Percentiles rank a stretch among this genome's conserved stretches.
These are phyloP conservation scores for Colletotrichum salicis DNA, from an alignment of 2,329 filamentous ascomycete species.

Conservation along the genomic window DNA sequence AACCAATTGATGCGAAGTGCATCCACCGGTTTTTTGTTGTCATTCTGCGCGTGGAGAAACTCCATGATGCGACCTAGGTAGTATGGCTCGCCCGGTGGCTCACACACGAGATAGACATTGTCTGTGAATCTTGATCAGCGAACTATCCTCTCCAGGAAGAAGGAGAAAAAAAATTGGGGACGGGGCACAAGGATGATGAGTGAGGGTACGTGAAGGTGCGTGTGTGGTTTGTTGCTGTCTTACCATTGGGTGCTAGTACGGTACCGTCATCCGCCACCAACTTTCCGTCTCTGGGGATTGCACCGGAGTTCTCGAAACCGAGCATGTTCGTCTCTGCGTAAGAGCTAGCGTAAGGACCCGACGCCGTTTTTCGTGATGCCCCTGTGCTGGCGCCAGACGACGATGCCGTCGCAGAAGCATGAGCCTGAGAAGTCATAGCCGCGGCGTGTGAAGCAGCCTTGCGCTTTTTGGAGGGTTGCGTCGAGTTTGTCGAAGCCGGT, in stretches of 20 bases:
- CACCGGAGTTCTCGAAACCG: slow-evolving; percentile 80
- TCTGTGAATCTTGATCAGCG: slow-evolving; percentile 55
- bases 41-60: slow-evolving; percentile 85
- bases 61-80: slow-evolving; percentile 99
- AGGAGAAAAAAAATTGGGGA: background rate
- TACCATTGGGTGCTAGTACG: slow-evolving; percentile 85
- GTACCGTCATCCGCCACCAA: slow-evolving; percentile 93
- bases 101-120: slow-evolving; percentile 95
- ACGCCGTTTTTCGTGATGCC: slow-evolving; percentile 51
- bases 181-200: background rate
- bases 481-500: slow-evolving; percentile 61
- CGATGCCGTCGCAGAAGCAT: slow-evolving; percentile 39
- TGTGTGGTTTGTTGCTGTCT: slow-evolving; percentile 48
- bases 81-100: slow-evolving; percentile 97
- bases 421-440: slow-evolving; percentile 30
- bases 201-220: slow-evolving; percentile 14
- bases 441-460: slow-evolving; percentile 69
- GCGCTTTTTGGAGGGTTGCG: slow-evolving; percentile 78
- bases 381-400: slow-evolving; percentile 42
- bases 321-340: slow-evolving; percentile 84
- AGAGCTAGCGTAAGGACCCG: slow-evolving; percentile 43
- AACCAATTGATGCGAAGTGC: slow-evolving; percentile 97
- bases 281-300: slow-evolving; percentile 77
- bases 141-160: slow-evolving; percentile 2
- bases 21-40: slow-evolving; percentile 79